Evolutionary conservation across 768 basidiomycete genomes (phyloP), one percentile per base, ranked within the genome.

Genomic region (Mycena maculata): DNA sequence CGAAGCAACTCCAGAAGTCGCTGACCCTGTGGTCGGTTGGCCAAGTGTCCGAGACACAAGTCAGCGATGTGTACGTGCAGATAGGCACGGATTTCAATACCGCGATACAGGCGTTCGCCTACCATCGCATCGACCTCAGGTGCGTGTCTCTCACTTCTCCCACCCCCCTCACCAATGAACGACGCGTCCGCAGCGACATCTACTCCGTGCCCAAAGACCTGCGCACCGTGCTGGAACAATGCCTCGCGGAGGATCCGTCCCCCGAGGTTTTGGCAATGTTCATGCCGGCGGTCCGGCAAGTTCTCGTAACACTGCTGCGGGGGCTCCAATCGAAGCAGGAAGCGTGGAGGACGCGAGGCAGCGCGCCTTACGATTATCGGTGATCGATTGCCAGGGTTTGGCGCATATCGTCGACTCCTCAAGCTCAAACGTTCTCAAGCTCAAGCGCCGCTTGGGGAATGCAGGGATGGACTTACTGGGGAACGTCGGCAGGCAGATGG

Each of bases 31-130:
- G 95, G 95, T 86, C 89, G 53, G 67, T 79, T 1, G 81, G 84
- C 4, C 81, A 85, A 48, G 88, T 88, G 1, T 79, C 85, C 2
- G 91, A 94, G 58, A 81, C 78, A 16, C 83, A 94, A 74, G 94
- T 99, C 73, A 94, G 92, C 83, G 90, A 97, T 76, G 87, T 93
- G 58, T 99, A 95, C 76, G 93, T 99, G 59, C 86, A 89, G 71
- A 87, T 98, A 18, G 95, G 95, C 47, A 92, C 92, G 74, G 92
- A 96, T 71, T 96, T 98, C 82, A 95, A 96, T 77, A 79, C 85
- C 3, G 90, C 90, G 44, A 86, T 94, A 23, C 83, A 79, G 41
- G 93, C 95, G 0, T 98, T 99, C 74, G 84, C 87, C 12, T 80
- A 83, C 36, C 87, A 91, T 71, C 84, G 87, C 42, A 93, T 99